Evolutionary conservation across 495 filamentous ascomycete species (phyloP), one percentile per base, ranked within the genome.

Genomic region (Aspergillus incahuasiensis): DNA sequence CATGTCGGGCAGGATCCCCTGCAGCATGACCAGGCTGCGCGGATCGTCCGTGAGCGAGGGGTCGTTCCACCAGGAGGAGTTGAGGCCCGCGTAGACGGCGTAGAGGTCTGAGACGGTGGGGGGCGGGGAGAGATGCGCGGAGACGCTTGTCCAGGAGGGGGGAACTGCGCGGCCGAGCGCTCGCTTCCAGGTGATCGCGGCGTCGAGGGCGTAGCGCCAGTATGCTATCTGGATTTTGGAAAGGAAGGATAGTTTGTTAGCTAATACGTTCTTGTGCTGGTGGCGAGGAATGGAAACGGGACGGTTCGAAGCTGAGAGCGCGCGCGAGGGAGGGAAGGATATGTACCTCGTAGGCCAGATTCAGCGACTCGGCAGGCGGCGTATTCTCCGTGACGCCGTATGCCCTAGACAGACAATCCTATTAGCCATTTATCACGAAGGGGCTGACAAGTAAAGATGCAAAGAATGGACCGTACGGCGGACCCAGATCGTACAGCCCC

Each of bases 381-480:
- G 58, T 61, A 34, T 61, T 61, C 35, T 61, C 58, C 5, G 54
- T 61, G 12, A 61, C 58, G 6, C 58, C 58, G 25, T 61, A 57
- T 20, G 58, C 19, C 13, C 58, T 61, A 19, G n/a, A n/a, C n/a
- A n/a, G n/a, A n/a, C n/a, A n/a, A n/a, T n/a, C n/a, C n/a, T n/a
- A n/a, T n/a, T n/a, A n/a, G n/a, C n/a, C n/a, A n/a, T n/a, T n/a
- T n/a, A n/a, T n/a, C n/a, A n/a, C n/a, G n/a, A n/a, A n/a, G n/a
- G n/a, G n/a, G n/a, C n/a, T n/a, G n/a, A n/a, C n/a, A n/a, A 35
- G 32, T 2, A 5, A 35, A 35, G 32, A 7, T 11, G 6, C 5
- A 35, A 35, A 11, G 12, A 35, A 35, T 16, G 38, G 12, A 24
- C 3, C 47, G 7, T 52, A 61, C 58, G 58, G 58, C 21, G 58